Base-by-base conservation (phyloP, 306 rosid species). In the Hippophae rhamnoides region DNA sequence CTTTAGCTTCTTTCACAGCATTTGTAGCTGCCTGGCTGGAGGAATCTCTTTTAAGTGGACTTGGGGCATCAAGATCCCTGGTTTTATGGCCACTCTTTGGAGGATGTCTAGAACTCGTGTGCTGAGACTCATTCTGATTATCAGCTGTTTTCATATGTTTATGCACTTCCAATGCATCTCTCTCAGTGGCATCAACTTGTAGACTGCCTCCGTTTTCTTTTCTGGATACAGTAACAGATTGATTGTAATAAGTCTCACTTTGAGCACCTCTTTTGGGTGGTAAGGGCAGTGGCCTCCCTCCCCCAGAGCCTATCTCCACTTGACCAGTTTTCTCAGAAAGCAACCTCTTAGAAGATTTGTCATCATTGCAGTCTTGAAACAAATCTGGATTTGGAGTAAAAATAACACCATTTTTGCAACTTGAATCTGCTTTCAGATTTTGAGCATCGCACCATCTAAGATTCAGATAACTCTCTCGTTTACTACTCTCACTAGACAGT, bases 1-100 rank as follows among this genome's bases (percentile, higher is more conserved):
- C 94, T 76, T 53, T 89, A 65, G 99, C 99, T 76, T 93, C 99
- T 81, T 79, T 93, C 75, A 93, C 31, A 77, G 90, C 90, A 67
- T 61, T 79, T 69, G 69, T 86, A 74, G 82, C 89, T 65, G 87
- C 85, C 64, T 86, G 89, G 79, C 71, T 82, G 69, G 80, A 62
- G 61, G 87, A 78, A 67, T 93, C 97, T 79, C 77, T 88, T 82
- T 90, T 82, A 54, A 72, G 69, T 43, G 97, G 96, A 84, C 97
- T 88, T 73, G 94, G 90, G 60, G 81, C 90, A 54, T 89, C 94
- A 6, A 51, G 56, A 61, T 84, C 93, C 76, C 81, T 86, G 61
- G 84, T 53, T 63, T 72, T 74, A 60, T 82, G 84, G 52, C 84
- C 97, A 79, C 75, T 84, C 65, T 79, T 66, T 6, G 67, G 56